Evolutionary conservation across 371 early-diverging fungal species (phyloP), one percentile per base, ranked within the genome.

Genomic region (Rhizopus stolonifer): DNA sequence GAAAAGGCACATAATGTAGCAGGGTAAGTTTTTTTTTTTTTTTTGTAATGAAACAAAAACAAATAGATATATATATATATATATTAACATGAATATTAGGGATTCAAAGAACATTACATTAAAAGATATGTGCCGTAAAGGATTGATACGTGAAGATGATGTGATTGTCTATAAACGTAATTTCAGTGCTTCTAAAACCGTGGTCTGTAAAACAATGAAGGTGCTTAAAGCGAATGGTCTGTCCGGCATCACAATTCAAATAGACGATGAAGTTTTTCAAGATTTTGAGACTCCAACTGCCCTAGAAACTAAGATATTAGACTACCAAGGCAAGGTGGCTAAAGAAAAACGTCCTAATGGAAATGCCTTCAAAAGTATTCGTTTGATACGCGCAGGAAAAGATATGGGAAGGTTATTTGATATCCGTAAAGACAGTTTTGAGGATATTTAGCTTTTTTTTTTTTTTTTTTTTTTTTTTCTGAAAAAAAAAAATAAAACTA

Each of bases 251-350:
- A 72, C 78, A 7, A 74, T 78, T 32, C 48, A 68, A 21, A 39
- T 78, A 40, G 78, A 69, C 29, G 65, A 65, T 34, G 61, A 74
- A 34, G 58, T 69, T 2, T 78, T 67, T 54, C 70, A 74, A 54
- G 78, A 74, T 21, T 74, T 78, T 64, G 78, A 78, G 54, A 78
- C 78, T 1, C 78, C 78, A 1, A 78, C 78, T 21, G 74, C 78
- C 1, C 46, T 78, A 46, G 78, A 78, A 52, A 78, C 78, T n/a
- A 78, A 78, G 29, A 74, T 78, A 26, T 53, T 78, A 23, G 78
- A 78, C 43, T 68, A 73, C 15, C 72, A 74, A 54, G 78, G 78
- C 25, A 57, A 70, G 38, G 72, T 78, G 18, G 61, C 70, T 2
- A 71, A 70, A 48, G 78, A 78, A 46, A 78, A 68, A 39, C 70